Percentiles rank a stretch among this genome's conserved stretches.
Conservation (phyloP, 306 rosid species). For the Dalbergia oliveri region DNA sequence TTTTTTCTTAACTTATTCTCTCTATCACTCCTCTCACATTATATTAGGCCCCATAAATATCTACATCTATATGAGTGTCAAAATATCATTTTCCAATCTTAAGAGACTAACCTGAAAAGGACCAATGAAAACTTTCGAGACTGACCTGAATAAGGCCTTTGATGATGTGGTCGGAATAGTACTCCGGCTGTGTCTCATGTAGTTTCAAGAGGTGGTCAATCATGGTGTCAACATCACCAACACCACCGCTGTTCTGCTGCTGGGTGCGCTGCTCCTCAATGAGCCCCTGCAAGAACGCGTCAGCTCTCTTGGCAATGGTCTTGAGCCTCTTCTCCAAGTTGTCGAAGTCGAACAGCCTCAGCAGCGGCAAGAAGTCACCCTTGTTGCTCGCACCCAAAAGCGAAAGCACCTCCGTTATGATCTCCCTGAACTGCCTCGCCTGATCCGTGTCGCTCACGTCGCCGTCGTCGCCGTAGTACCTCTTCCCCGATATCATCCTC, state of each 20-base stretch:
- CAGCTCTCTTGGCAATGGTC: conserved; percentile 38
- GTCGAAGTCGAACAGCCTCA: conserved; percentile 25
- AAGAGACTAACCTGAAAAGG: no score
- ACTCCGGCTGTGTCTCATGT: conserved; percentile 20
- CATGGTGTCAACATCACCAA: conserved; percentile 15
- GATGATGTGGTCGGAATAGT: conserved; percentile 41
- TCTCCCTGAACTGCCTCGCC: conserved; percentile 43
- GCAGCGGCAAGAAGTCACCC: conserved; percentile 41
- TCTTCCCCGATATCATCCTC: conserved; percentile 46
- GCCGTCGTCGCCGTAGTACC: conserved; percentile 38
- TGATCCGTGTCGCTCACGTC: conserved; percentile 20
- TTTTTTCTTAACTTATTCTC: no score
- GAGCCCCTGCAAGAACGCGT: conserved; percentile 41
- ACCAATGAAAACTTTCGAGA: no score
- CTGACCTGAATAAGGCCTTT: conserved; percentile 51
- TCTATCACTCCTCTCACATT: no score
- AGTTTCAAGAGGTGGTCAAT: conserved; percentile 40
- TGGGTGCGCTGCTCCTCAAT: conserved; percentile 25
- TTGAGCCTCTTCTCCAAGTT: conserved; percentile 40
- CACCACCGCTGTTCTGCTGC: background rate
- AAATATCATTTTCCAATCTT: no score
- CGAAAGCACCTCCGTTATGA: conserved; percentile 6
- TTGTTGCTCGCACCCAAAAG: conserved; percentile 37
- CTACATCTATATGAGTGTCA: no score
- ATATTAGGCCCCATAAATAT: no score